Evolutionary conservation across 495 filamentous ascomycete genomes (phyloP).

Genomic region (Astrothelium subdiscretum): DNA sequence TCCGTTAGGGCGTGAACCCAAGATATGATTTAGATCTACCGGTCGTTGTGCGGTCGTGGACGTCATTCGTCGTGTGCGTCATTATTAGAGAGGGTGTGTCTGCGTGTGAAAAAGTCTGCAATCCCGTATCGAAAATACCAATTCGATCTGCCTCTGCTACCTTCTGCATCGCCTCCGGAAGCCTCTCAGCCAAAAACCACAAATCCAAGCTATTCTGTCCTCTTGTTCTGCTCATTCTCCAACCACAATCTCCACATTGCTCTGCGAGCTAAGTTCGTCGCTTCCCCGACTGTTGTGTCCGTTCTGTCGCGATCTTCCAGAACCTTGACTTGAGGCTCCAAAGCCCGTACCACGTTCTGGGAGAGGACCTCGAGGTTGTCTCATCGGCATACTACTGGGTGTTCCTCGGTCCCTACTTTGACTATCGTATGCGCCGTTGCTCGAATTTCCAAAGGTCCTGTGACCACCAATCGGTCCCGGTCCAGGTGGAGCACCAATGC

Average conservation of each 20-base stretch:
- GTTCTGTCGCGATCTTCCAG: slow-evolving; percentile 50
- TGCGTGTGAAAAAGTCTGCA: background rate
- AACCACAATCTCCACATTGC: slow-evolving; percentile 16
- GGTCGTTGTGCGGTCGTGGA: slow-evolving; percentile 2
- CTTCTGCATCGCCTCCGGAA: too few species aligned
- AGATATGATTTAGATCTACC: slow-evolving; percentile 4
- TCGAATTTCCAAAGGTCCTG: slow-evolving; percentile 57
- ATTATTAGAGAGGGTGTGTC: background rate
- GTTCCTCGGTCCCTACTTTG: slow-evolving; percentile 22
- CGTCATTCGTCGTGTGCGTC: slow-evolving; percentile 3
- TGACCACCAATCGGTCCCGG: slow-evolving; percentile 77
- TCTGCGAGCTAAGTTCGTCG: slow-evolving; percentile 56
- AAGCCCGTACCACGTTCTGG: slow-evolving; percentile 71
- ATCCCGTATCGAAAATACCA: background rate
- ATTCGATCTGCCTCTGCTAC: background rate
- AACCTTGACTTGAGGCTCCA: slow-evolving; percentile 13
- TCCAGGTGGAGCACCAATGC: slow-evolving; percentile 31
- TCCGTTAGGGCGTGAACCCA: slow-evolving; percentile 2
- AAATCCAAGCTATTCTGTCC: background rate
- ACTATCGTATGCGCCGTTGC: slow-evolving; percentile 53
- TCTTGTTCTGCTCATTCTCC: background rate
- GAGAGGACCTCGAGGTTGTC: slow-evolving; percentile 71
- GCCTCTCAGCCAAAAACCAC: background rate
- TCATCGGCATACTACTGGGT: slow-evolving; percentile 43
- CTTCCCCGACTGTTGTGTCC: slow-evolving; percentile 73